These are phyloP conservation scores for Aureobasidium sp. DNA, from an alignment of 2,329 filamentous ascomycete species.

Conservation along the genomic window DNA sequence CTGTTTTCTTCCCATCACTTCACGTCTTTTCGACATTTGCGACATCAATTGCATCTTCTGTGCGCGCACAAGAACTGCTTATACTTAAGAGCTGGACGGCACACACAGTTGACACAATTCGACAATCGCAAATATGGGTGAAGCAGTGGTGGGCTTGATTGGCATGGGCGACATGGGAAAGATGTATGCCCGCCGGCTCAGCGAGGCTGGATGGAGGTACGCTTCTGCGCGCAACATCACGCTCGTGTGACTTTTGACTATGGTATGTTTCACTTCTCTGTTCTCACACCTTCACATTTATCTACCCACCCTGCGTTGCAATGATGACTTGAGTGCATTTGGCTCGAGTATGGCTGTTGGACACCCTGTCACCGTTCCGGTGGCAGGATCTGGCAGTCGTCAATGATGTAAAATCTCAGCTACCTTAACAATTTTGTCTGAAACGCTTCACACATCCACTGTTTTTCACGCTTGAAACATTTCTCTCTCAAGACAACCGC, in stretches of 20 bases:
- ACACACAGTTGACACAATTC: neutral
- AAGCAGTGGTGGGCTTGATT: constrained; percentile 83
- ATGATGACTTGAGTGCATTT: constrained; percentile 99
- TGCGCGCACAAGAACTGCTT: constrained; percentile 4
- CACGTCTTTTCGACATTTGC: neutral
- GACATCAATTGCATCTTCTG: neutral
- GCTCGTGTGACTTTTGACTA: constrained; percentile 21
- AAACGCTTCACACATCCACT: constrained; percentile 34
- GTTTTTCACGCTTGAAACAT: constrained; percentile 7
- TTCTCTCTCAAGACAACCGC: constrained; percentile 1
- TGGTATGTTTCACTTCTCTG: constrained; percentile 30
- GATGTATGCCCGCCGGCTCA: constrained; percentile 90
- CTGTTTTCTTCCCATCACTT: constrained; percentile 8
- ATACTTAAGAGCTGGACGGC: constrained; percentile 5
- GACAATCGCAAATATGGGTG: constrained; percentile 45
- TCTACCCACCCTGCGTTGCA: constrained; percentile 27
- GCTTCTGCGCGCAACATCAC: constrained; percentile 20
- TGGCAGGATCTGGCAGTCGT: constrained; percentile 51
- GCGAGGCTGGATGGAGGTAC: constrained; percentile 95
- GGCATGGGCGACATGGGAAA: constrained; percentile 99
- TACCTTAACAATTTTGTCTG: constrained; percentile 94
- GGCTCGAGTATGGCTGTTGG: constrained; percentile 89
- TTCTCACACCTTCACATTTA: constrained; percentile 14
- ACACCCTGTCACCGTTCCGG: constrained; percentile 69
- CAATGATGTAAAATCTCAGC: constrained; percentile 99